Percentiles rank a stretch among this genome's conserved stretches.
phyloP scores from a whole-genome alignment of 2,329 filamentous ascomycete species.

The Aotearoamyces nothofagi region DNA sequence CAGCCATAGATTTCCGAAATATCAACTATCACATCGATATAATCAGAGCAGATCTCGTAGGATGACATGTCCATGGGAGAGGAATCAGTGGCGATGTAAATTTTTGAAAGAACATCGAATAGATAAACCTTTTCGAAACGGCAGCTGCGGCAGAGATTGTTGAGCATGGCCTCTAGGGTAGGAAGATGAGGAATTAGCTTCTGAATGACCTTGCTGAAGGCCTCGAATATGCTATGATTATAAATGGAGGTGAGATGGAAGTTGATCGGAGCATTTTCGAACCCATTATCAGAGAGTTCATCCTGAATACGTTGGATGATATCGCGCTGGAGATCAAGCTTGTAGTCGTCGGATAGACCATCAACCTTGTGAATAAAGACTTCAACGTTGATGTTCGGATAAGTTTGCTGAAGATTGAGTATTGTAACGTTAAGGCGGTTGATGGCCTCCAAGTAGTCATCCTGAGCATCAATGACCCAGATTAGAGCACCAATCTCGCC shows the following conservation, averaged over 20 bases:
- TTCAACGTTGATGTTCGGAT: conserved; percentile 90
- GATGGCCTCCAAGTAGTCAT: conserved; percentile 91
- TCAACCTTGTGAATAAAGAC: conserved; percentile 99
- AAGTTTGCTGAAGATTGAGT: conserved; percentile 72
- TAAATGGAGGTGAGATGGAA: conserved; percentile 98
- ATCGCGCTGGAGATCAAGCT: conserved; percentile 88
- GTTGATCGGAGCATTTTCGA: conserved; percentile 84
- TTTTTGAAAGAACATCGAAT: conserved; percentile 95
- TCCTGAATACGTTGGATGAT: conserved; percentile 95
- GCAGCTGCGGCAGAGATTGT: conserved; percentile 83
- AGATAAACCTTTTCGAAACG: conserved; percentile 97
- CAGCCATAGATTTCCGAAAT: conserved; percentile 92
- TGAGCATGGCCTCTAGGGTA: conserved; percentile 85
- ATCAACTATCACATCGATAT: conserved; percentile 96
- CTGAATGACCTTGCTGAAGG: conserved; percentile 96
- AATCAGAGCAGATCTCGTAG: conserved; percentile 97
- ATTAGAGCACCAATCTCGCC: conserved; percentile 87
- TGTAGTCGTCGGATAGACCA: conserved; percentile 92
- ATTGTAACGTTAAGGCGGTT: conserved; percentile 78
- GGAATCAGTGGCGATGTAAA: conserved; percentile 94
- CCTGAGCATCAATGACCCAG: conserved; percentile 97
- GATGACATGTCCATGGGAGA: conserved; percentile 86
- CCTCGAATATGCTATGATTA: conserved; percentile 96
- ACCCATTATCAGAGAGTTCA: conserved; percentile 82
- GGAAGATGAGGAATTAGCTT: conserved; percentile 89